Evolutionary conservation across 169 alveolate genomes (phyloP).

Genomic region (Plasmodium sp.): DNA sequence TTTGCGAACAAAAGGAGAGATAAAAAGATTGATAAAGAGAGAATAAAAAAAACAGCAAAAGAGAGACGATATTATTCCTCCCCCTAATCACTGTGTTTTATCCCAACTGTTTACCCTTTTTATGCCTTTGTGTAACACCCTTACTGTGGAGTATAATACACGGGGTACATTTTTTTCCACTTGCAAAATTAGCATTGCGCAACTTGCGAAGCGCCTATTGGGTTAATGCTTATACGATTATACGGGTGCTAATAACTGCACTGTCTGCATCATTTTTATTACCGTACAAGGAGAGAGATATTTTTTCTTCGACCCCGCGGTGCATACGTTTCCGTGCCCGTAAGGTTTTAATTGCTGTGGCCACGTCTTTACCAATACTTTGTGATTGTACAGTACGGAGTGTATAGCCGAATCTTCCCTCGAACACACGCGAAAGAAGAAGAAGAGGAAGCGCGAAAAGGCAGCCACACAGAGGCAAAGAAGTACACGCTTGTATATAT

Average conservation of each 20-base stretch:
- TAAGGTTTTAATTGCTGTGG: not conserved
- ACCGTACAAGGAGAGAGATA: not conserved
- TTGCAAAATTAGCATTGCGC: not conserved
- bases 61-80: not conserved
- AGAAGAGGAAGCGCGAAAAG: not conserved
- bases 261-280: not conserved
- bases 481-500: not conserved
- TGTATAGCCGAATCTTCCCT: not conserved
- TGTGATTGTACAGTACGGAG: not conserved
- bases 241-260: not conserved
- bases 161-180: not conserved
- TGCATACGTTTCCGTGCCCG: not conserved
- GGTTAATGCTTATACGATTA: not conserved
- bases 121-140: not conserved
- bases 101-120: not conserved
- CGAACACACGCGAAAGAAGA: not conserved
- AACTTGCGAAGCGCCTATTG: not conserved
- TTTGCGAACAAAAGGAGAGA: not conserved
- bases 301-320: not conserved
- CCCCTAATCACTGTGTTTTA: not conserved
- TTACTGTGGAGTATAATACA: not conserved
- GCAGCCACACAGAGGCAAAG: not conserved
- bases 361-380: not conserved
- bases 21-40: not conserved
- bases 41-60: not conserved